Evolutionary conservation across 1,139 yeast genomes (phyloP).

Genomic region (Protomyces inundatus): DNA sequence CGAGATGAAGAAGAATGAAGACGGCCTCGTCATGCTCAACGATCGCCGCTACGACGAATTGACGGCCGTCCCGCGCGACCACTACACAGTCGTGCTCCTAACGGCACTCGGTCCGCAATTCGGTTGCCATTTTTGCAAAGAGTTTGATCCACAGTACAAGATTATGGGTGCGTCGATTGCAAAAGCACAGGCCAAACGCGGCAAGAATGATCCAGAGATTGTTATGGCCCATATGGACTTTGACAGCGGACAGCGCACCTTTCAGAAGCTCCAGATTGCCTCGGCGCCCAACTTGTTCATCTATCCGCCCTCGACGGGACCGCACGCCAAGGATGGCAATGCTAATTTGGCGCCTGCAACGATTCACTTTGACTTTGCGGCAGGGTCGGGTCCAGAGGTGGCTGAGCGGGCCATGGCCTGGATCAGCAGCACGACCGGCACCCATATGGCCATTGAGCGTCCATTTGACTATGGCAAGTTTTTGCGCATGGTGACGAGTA

Average conservation of each 20-base stretch:
- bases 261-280: constrained; percentile 56
- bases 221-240: constrained; percentile 75
- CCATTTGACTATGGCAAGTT: constrained; percentile 52
- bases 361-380: constrained; percentile 8
- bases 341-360: constrained; percentile 40
- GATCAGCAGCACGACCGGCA: constrained; percentile 3
- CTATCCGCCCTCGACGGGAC: constrained; percentile 49
- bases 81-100: constrained; percentile 57
- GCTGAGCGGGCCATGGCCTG: constrained; percentile 15
- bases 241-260: constrained; percentile 48
- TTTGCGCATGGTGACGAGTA: constrained; percentile 28
- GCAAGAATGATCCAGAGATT: constrained; percentile 44
- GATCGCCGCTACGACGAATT: constrained; percentile 58
- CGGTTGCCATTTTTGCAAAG: constrained; percentile 67
- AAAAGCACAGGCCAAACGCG: constrained; percentile 42
- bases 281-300: constrained; percentile 75
- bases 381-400: not conserved
- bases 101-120: constrained; percentile 70
- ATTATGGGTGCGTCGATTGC: constrained; percentile 60
- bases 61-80: constrained; percentile 66
- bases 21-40: constrained; percentile 49
- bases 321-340: constrained; percentile 32
- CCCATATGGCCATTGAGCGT: constrained; percentile 42
- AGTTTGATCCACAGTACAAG: constrained; percentile 59
- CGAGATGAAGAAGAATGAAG: not conserved